Percentiles rank a stretch among this genome's conserved stretches.
These are phyloP conservation scores for Aspergillus baeticus DNA, from an alignment of 495 filamentous ascomycete species.

Conservation along the genomic window DNA sequence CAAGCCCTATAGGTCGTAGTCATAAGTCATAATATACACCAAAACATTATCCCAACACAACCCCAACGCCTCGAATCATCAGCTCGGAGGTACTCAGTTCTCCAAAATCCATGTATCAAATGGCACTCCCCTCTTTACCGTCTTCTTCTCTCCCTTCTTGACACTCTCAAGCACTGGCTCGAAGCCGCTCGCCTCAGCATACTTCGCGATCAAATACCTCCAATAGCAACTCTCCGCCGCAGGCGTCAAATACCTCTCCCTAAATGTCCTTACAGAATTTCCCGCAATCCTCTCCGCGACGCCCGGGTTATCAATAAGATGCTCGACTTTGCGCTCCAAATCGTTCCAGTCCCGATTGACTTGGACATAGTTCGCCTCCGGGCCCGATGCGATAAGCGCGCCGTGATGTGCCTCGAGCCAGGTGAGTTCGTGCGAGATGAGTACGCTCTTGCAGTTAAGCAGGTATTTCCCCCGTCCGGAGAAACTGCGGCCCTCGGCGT, in stretches of 20 bases:
- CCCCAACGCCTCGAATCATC: no score
- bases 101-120: constrained; percentile 43
- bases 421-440: constrained; percentile 44
- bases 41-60: no score
- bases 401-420: constrained; percentile 45
- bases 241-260: constrained; percentile 59
- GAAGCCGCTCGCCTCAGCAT: constrained; percentile 43
- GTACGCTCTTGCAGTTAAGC: constrained; percentile 58
- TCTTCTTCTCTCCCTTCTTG: constrained; percentile 30
- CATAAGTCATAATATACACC: no score
- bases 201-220: constrained; percentile 51
- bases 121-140: constrained; percentile 28
- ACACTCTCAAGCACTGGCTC: constrained; percentile 33
- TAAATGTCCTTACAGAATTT: constrained; percentile 52
- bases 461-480: constrained; percentile 60
- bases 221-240: constrained; percentile 63
- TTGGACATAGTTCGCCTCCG: constrained; percentile 59
- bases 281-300: constrained; percentile 55
- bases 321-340: constrained; percentile 50
- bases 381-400: constrained; percentile 41
- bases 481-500: constrained; percentile 57
- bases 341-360: constrained; percentile 55
- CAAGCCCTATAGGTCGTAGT: no score
- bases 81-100: neutral
- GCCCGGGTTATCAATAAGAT: constrained; percentile 46